Evolutionary conservation across 139 green algal genomes (phyloP), one percentile per base, ranked within the genome.

Genomic region (Chlorella sp.): DNA sequence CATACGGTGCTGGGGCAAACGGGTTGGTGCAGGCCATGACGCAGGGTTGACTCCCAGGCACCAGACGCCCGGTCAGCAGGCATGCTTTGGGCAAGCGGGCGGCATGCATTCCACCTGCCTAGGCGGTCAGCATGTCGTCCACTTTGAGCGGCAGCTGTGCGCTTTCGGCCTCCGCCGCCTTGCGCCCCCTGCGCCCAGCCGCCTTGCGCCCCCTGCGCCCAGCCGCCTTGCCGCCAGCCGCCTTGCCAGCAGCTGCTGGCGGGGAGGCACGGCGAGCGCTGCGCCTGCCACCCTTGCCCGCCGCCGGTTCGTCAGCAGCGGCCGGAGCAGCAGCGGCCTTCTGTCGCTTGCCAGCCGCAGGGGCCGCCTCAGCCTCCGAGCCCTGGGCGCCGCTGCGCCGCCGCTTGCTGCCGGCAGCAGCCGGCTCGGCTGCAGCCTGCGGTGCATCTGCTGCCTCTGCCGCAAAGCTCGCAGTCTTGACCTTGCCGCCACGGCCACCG

Each of bases 61-160:
- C n/a, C n/a, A n/a, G n/a, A n/a, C n/a, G n/a, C n/a, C n/a, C n/a
- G n/a, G n/a, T n/a, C n/a, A n/a, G n/a, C n/a, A n/a, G n/a, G n/a
- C n/a, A n/a, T n/a, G n/a, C n/a, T n/a, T n/a, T n/a, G n/a, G n/a
- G n/a, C n/a, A n/a, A n/a, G 44, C 44, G 9, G 44, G 44, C 44
- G 44, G 51, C 51, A 60, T 60, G 51, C 51, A 60, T 9, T 9
- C 51, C 18, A 73, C 1, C 25, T 23, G n/a, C 44, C 30, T 47
- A 81, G 30, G 62, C 78, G 18, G 39, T 17, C 78, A 83, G 39
- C 44, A 83, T 64, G 78, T 83, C 78, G 28, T 83, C 78, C 7
- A 83, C 78, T 47, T 74, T 74, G 25, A 63, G 39, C 0, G 78
- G 78, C 39, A 83, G 63, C 63, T 32, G 34, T 0, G 41, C 69